Percentiles rank a stretch among this genome's conserved stretches.
Evolutionary conservation across 352 stramenopile genomes (phyloP).

Genomic region (Phytophthora meadii): DNA sequence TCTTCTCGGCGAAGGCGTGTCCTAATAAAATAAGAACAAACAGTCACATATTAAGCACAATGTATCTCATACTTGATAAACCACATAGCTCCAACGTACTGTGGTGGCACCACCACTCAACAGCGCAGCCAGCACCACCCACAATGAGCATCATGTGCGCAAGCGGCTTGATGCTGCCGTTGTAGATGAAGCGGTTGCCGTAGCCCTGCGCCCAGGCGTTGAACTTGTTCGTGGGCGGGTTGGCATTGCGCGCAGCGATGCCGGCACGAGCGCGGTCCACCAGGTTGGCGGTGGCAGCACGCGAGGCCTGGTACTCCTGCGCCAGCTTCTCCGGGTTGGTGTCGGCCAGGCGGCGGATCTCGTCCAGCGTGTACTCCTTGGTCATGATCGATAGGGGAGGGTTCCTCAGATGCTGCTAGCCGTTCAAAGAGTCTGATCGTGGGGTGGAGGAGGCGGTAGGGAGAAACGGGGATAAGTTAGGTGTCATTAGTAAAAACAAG

Average conservation of each 20-base stretch:
- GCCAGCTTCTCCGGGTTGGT: slow-evolving; percentile 74
- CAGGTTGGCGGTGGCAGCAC: slow-evolving; percentile 69
- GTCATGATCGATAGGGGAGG: slow-evolving; percentile 44
- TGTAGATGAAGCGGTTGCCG: slow-evolving; percentile 81
- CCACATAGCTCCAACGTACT: slow-evolving; percentile 33
- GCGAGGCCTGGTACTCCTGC: slow-evolving; percentile 76
- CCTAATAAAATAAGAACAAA: slow-evolving; percentile 32
- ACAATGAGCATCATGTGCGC: slow-evolving; percentile 83
- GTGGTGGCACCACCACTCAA: slow-evolving; percentile 80
- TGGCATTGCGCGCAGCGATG: slow-evolving; percentile 62
- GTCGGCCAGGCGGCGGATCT: slow-evolving; percentile 81
- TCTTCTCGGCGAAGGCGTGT: slow-evolving; percentile 58
- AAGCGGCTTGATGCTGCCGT: slow-evolving; percentile 69
- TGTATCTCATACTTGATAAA: slow-evolving; percentile 16
- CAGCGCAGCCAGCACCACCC: slow-evolving; percentile 53
- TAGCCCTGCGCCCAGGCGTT: slow-evolving; percentile 77
- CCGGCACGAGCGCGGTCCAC: slow-evolving; percentile 66
- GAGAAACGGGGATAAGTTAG: background rate
- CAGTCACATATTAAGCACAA: background rate
- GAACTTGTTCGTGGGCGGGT: slow-evolving; percentile 66
- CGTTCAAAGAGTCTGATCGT: slow-evolving; percentile 40
- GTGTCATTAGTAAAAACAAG: background rate
- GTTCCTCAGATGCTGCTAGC: slow-evolving; percentile 25
- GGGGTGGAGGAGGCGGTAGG: slow-evolving; percentile 2
- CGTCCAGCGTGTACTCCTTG: slow-evolving; percentile 83